Evolutionary conservation across 2,329 filamentous ascomycete genomes (phyloP).

Genomic region (Aureobasidium sp.): DNA sequence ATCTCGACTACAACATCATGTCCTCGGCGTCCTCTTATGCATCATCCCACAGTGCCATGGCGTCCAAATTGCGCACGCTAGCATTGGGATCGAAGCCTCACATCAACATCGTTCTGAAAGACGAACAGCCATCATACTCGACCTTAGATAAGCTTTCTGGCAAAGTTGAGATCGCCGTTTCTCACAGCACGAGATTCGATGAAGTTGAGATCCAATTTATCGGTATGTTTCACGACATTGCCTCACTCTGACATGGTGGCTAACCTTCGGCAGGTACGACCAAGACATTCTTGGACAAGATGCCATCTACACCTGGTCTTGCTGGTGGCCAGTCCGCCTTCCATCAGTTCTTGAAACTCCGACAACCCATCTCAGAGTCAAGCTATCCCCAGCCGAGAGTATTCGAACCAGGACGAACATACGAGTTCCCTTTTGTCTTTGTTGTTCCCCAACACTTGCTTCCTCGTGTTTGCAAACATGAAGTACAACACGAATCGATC

Average conservation of each 20-base stretch:
- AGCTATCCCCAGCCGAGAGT: slow-evolving; percentile 50
- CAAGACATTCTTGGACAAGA: slow-evolving; percentile 48
- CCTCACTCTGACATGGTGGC: neutral
- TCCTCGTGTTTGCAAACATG: slow-evolving; percentile 52
- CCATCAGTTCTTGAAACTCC: slow-evolving; percentile 55
- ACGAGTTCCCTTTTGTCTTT: slow-evolving; percentile 57
- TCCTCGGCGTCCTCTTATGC: slow-evolving; percentile 9
- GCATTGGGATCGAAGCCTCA: slow-evolving; percentile 28
- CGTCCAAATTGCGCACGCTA: slow-evolving; percentile 10
- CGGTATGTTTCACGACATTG: slow-evolving; percentile 33
- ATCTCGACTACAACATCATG: slow-evolving; percentile 9
- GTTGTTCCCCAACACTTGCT: slow-evolving; percentile 55
- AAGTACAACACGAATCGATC: slow-evolving; percentile 44
- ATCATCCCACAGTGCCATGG: slow-evolving; percentile 12
- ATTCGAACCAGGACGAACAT: slow-evolving; percentile 47
- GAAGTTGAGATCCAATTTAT: slow-evolving; percentile 52
- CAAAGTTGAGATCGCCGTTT: slow-evolving; percentile 42
- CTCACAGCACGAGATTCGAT: slow-evolving; percentile 50
- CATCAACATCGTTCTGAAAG: slow-evolving; percentile 37
- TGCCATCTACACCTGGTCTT: slow-evolving; percentile 45
- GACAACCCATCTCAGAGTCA: slow-evolving; percentile 49
- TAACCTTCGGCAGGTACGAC: slow-evolving; percentile 36
- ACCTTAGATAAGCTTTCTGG: slow-evolving; percentile 53
- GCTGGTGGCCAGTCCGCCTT: slow-evolving; percentile 48
- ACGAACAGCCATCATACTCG: slow-evolving; percentile 42